phyloP scores from a whole-genome alignment of 257 asterid genomes.

The Marsdenia floribunda region DNA sequence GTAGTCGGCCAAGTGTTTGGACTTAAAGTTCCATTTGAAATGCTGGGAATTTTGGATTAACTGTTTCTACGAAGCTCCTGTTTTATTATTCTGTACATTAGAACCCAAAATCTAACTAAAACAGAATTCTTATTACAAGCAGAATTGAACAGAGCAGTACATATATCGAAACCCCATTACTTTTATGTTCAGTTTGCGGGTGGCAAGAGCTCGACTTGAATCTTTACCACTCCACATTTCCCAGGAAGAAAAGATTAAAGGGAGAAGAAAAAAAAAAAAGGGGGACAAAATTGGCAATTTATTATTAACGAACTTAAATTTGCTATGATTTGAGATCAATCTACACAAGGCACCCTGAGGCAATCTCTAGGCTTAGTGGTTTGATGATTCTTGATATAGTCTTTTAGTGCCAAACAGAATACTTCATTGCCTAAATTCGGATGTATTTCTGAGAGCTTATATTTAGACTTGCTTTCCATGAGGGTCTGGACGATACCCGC shows the following conservation, averaged over 20 bases:
- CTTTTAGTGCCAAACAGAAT: not conserved
- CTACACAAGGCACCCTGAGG: not conserved
- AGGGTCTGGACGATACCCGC: not conserved
- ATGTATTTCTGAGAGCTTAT: not conserved
- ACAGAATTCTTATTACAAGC: not conserved
- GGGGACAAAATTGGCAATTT: not conserved
- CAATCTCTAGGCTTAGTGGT: not conserved
- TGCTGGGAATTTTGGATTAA: constrained; percentile 22
- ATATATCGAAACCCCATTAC: not conserved
- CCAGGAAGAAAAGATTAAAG: not conserved
- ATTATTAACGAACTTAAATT: not conserved
- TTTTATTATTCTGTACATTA: not conserved
- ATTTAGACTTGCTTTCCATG: not conserved
- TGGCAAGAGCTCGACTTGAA: not conserved
- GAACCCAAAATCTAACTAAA: not conserved
- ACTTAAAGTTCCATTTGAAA: constrained; percentile 47
- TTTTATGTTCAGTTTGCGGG: not conserved
- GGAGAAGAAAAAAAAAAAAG: not conserved
- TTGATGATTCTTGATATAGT: not conserved
- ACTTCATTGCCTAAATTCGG: not conserved
- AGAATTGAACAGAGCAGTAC: not conserved
- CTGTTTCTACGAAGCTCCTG: not conserved
- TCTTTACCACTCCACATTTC: not conserved
- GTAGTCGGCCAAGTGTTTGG: constrained; percentile 73
- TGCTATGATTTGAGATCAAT: not conserved